Conservation (phyloP, 2,329 filamentous ascomycete species). For the Botryotinia globosa region DNA sequence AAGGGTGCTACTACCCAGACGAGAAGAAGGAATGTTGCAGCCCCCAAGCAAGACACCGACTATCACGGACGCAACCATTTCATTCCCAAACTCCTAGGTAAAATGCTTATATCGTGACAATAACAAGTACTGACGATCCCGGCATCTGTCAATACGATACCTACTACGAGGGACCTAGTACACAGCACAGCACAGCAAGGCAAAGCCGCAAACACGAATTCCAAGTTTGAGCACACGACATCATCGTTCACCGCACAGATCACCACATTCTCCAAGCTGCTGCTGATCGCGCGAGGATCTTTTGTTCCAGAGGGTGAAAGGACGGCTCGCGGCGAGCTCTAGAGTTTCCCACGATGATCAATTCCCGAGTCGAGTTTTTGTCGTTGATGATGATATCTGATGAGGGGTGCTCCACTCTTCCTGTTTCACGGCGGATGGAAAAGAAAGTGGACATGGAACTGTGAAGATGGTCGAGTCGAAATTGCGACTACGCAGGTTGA, state of each 20-base stretch:
- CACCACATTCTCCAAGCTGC: not conserved
- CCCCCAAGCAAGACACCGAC: not conserved
- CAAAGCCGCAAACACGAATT: not conserved
- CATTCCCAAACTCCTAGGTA: not conserved
- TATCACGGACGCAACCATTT: not conserved
- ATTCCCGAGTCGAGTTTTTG: not conserved
- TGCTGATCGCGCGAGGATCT: not conserved
- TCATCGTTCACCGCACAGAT: conserved; percentile 5
- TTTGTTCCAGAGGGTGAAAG: not conserved
- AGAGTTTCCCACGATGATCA: not conserved
- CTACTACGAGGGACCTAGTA: no score
- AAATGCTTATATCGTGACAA: no score
- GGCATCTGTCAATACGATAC: conserved; percentile 29
- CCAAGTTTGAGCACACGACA: not conserved
- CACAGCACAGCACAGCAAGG: not conserved
- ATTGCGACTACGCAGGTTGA: not conserved
- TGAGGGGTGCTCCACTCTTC: not conserved
- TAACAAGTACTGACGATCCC: not conserved
- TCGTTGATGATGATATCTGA: not conserved
- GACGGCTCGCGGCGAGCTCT: not conserved
- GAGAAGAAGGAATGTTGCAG: not conserved
- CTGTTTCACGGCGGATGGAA: not conserved
- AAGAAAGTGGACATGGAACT: not conserved
- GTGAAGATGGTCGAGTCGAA: not conserved
- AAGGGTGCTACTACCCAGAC: not conserved